Evolutionary conservation across 768 basidiomycete species (phyloP).

Genomic region (Agaricus blazei): DNA sequence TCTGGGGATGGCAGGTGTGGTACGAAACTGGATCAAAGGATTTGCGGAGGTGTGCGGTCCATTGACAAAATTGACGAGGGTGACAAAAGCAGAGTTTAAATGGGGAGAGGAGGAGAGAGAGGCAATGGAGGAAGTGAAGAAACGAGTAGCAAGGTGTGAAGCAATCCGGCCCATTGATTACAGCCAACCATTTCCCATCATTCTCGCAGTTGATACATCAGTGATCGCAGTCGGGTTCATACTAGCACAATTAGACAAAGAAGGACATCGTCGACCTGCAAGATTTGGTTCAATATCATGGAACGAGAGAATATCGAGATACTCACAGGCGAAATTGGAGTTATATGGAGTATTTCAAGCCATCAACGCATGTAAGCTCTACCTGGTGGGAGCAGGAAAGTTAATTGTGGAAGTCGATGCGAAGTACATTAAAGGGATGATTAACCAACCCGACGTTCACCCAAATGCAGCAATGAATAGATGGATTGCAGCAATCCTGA

Average conservation of each 20-base stretch:
- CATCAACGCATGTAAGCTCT: slow-evolving; percentile 7
- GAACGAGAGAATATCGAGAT: slow-evolving; percentile 24
- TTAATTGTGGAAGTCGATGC: slow-evolving; percentile 34
- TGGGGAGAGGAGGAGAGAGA: slow-evolving; percentile 20
- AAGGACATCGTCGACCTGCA: slow-evolving; percentile 16
- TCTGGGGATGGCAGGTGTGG: slow-evolving; percentile 22
- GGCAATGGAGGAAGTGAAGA: slow-evolving; percentile 21
- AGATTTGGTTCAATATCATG: slow-evolving; percentile 29
- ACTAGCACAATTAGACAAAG: slow-evolving; percentile 14
- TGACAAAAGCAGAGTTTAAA: slow-evolving; percentile 21
- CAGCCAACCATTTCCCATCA: slow-evolving; percentile 14
- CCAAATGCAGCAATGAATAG: slow-evolving; percentile 33
- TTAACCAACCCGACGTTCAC: slow-evolving; percentile 31
- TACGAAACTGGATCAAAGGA: slow-evolving; percentile 20
- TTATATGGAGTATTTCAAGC: slow-evolving; percentile 30
- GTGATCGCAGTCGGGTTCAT: slow-evolving; percentile 20
- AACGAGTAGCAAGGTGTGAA: slow-evolving; percentile 16
- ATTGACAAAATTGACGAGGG: slow-evolving; percentile 13
- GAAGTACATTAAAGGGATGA: slow-evolving; percentile 36
- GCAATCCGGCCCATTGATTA: slow-evolving; percentile 24
- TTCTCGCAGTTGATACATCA: slow-evolving; percentile 28
- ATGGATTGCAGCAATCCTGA: slow-evolving; percentile 34
- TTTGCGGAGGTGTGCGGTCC: slow-evolving; percentile 17
- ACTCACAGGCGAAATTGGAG: slow-evolving; percentile 35
- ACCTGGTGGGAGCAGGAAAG: slow-evolving; percentile 17